Percentiles rank a stretch among this genome's conserved stretches.
These are phyloP conservation scores for Zanthoxylum bungeanum DNA, from an alignment of 345 rosid genomes.

Conservation along the genomic window DNA sequence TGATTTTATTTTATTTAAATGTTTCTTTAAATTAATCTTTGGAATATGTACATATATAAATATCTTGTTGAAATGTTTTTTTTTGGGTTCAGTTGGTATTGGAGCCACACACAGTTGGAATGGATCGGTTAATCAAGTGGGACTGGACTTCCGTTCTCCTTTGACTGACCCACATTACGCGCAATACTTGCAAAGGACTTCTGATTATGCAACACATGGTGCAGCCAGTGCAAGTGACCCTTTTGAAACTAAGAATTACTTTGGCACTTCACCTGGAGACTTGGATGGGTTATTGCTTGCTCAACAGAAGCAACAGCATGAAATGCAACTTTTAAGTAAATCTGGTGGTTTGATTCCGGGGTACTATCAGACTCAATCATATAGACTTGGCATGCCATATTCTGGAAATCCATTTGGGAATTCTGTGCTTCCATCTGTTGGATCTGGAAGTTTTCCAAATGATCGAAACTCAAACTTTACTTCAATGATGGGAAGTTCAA, in stretches of 20 bases:
- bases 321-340: slow-evolving; percentile 39
- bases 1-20: neutral
- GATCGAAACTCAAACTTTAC: slow-evolving; percentile 45
- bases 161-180: slow-evolving; percentile 42
- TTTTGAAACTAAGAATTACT: slow-evolving; percentile 38
- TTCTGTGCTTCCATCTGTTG: slow-evolving; percentile 48
- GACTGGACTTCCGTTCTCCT: slow-evolving; percentile 45
- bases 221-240: slow-evolving; percentile 39
- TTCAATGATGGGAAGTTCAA: slow-evolving; percentile 57
- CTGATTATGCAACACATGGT: slow-evolving; percentile 29
- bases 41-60: neutral
- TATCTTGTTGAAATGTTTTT: neutral
- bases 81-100: slow-evolving; percentile 44
- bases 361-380: slow-evolving; percentile 46
- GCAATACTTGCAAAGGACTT: slow-evolving; percentile 50
- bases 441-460: slow-evolving; percentile 55
- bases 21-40: neutral
- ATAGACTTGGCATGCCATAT: slow-evolving; percentile 47
- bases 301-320: slow-evolving; percentile 66
- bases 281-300: slow-evolving; percentile 52
- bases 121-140: slow-evolving; percentile 45
- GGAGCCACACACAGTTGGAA: slow-evolving; percentile 38
- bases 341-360: slow-evolving; percentile 46
- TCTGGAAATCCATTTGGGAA: slow-evolving; percentile 44
- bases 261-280: slow-evolving; percentile 42